These are phyloP conservation scores for Bruguiera sexangula DNA, from an alignment of 345 rosid genomes.

Conservation along the genomic window DNA sequence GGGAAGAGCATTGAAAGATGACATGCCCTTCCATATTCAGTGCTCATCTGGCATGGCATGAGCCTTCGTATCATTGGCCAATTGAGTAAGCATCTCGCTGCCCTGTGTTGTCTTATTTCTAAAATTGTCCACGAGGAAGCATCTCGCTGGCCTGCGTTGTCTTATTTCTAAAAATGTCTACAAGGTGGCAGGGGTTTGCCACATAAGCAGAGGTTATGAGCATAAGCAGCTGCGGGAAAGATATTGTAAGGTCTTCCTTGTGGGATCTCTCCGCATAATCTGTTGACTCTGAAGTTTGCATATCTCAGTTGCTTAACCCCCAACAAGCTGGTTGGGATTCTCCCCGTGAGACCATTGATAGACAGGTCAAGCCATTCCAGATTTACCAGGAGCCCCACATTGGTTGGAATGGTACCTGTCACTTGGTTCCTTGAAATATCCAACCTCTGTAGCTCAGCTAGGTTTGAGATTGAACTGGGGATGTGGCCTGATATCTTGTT, in stretches of 20 bases:
- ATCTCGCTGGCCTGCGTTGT: constrained; percentile 29
- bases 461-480: constrained; percentile 74
- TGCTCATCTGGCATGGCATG: constrained; percentile 22
- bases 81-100: constrained; percentile 74
- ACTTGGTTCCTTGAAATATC: constrained; percentile 74
- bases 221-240: constrained; percentile 78
- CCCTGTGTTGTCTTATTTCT: constrained; percentile 31
- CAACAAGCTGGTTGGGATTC: constrained; percentile 65
- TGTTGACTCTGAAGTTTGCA: constrained; percentile 82
- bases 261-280: constrained; percentile 87
- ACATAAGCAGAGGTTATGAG: constrained; percentile 86
- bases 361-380: constrained; percentile 88
- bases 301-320: constrained; percentile 48
- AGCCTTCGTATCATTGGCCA: constrained; percentile 22
- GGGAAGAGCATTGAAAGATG: neutral
- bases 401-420: constrained; percentile 61
- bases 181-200: constrained; percentile 89
- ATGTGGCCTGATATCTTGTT: constrained; percentile 70
- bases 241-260: constrained; percentile 81
- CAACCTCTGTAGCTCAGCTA: constrained; percentile 54
- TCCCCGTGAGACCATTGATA: constrained; percentile 59
- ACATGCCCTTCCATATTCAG: constrained; percentile 12
- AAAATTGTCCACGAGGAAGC: constrained; percentile 45
- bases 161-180: constrained; percentile 32
- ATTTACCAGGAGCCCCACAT: constrained; percentile 47